Base-by-base conservation (phyloP, 176 grass and related monocot species). In the Saccharum spontaneum region DNA sequence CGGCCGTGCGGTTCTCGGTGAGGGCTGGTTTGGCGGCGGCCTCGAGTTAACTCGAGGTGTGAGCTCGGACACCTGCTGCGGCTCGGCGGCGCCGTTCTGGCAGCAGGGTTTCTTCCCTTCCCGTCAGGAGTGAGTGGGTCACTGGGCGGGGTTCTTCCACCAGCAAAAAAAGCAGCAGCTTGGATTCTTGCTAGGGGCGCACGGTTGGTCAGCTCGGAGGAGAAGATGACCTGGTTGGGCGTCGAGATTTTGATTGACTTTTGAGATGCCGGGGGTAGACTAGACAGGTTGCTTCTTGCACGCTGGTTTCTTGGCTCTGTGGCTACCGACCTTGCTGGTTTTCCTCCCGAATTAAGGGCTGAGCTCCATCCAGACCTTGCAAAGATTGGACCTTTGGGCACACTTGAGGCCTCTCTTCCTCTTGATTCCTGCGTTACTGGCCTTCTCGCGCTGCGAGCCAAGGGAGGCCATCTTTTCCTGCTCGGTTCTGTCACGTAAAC, bases 161-260 rank as follows among this genome's bases (percentile, higher is more conserved):
- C 83, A 31, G 57, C 22, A 61, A 24, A 61, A 12, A 23, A 24
- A 24, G 57, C 57, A 61, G 57, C 57, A 65, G 75, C 36, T 34
- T 10, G 36, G 46, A 23, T 75, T 67, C 31, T 49, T 73, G 44
- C 40, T 74, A 33, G 24, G 61, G 34, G 40, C 64, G 31, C 41
- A 36, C 52, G 33, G 11, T 41, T 69, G 84, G 74, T 82, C 88
- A 57, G 72, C 30, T 85, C 44, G 73, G 18, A 74, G 55, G 43
- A 73, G 34, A 23, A 66, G 71, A 10, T 75, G 54, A 73, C 54
- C 68, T 90, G 76, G 45, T 38, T 63, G 69, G 26, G 73, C 79
- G 55, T 34, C 13, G 62, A 73, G 57, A 38, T 83, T 72, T 65
- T 50, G 43, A 33, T 28, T 87, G 84, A 81, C 78, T 77, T 82